These are phyloP conservation scores for Saccharum officinarum DNA, from an alignment of 176 grass and related monocot species.

Conservation along the genomic window DNA sequence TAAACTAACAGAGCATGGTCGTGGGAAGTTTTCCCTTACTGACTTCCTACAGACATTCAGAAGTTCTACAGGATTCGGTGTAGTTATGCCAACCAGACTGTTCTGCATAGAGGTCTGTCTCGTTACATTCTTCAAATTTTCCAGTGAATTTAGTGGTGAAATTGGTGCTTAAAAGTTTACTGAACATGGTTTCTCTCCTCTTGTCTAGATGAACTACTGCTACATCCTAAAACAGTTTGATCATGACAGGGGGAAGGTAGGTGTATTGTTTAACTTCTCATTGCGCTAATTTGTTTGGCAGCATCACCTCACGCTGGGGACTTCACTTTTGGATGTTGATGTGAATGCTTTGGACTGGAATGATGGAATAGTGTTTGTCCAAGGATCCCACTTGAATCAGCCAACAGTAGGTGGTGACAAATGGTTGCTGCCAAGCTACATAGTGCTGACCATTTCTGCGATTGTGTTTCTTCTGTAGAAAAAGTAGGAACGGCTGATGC, in stretches of 20 bases:
- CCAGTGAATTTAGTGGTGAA: too few relatives aligned
- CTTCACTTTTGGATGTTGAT: background rate
- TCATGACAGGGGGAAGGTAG: slow-evolving; percentile 70
- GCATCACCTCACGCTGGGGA: background rate
- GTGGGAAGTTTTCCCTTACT: too few relatives aligned
- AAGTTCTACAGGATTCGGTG: too few relatives aligned
- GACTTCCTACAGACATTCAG: too few relatives aligned
- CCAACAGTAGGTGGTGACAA: background rate
- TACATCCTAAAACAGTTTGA: slow-evolving; percentile 74
- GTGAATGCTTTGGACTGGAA: background rate
- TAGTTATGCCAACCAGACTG: too few relatives aligned
- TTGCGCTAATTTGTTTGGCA: slow-evolving; percentile 36
- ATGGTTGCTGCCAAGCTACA: background rate
- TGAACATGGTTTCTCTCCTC: background rate
- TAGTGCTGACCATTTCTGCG: too few relatives aligned
- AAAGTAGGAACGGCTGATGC: too few relatives aligned
- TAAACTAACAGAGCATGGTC: too few relatives aligned
- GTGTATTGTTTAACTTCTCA: slow-evolving; percentile 73
- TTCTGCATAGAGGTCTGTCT: too few relatives aligned
- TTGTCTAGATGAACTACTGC: slow-evolving; percentile 81
- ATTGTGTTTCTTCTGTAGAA: too few relatives aligned
- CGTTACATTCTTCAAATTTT: too few relatives aligned
- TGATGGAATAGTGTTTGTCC: background rate
- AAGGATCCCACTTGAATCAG: background rate
- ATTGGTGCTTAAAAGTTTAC: too few relatives aligned